These are phyloP conservation scores for Claviceps fusiformis DNA, from an alignment of 2,329 filamentous ascomycete genomes.

Conservation along the genomic window DNA sequence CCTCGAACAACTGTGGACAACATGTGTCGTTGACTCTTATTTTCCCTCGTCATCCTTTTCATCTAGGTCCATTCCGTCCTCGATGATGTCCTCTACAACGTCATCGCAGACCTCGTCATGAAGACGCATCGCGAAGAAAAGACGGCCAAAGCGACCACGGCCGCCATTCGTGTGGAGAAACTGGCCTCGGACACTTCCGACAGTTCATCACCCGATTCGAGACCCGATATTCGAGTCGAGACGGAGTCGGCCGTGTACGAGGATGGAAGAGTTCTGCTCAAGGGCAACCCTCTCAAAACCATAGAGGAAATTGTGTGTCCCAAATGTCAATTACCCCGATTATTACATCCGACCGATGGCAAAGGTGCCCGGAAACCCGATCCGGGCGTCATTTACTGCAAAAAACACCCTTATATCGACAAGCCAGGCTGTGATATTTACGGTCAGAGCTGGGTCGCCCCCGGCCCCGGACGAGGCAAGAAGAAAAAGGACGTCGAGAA, in stretches of 20 bases:
- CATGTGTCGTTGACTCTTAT: background rate
- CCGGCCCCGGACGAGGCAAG: conserved; percentile 56
- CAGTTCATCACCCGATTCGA: conserved; percentile 36
- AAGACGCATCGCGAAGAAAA: conserved; percentile 70
- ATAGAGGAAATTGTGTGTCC: conserved; percentile 60
- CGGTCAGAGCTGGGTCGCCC: conserved; percentile 66
- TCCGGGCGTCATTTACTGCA: conserved; percentile 61
- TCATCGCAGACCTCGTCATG: conserved; percentile 61
- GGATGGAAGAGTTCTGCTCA: conserved; percentile 53
- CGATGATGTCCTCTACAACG: conserved; percentile 63
- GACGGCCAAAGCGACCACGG: conserved; percentile 52
- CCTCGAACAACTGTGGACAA: background rate
- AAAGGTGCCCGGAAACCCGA: conserved; percentile 52
- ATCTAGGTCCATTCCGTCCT: conserved; percentile 51
- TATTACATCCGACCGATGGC: conserved; percentile 60
- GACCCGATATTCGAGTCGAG: conserved; percentile 44
- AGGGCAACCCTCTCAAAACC: conserved; percentile 59
- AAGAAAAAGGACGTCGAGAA: conserved; percentile 68
- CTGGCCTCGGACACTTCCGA: conserved; percentile 42
- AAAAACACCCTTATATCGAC: conserved; percentile 64
- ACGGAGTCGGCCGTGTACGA: conserved; percentile 58
- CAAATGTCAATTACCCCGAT: conserved; percentile 59
- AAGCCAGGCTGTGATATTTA: conserved; percentile 69
- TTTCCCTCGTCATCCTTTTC: background rate
- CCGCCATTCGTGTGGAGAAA: conserved; percentile 52